Conservation (phyloP, 768 basidiomycete species). For the Xanthoconium purpureum region DNA sequence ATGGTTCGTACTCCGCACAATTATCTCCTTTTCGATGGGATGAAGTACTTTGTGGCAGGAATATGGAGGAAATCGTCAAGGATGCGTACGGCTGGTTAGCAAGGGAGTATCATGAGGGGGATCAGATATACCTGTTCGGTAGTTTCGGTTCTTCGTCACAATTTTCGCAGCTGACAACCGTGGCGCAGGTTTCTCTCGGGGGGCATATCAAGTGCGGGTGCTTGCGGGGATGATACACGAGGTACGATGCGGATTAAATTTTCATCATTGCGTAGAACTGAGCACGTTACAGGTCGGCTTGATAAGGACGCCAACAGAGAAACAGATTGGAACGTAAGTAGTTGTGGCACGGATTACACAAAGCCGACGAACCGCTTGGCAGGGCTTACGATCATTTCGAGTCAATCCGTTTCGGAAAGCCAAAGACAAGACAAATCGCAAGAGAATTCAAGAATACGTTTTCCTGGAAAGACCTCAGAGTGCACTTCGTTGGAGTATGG, state of each 20-base stretch:
- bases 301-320: slow-evolving; percentile 21
- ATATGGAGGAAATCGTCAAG: slow-evolving; percentile 34
- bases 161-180: background rate
- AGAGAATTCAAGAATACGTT: slow-evolving; percentile 43
- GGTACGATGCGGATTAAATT: slow-evolving; percentile 11
- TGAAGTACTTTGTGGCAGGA: slow-evolving; percentile 19
- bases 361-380: background rate
- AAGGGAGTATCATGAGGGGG: slow-evolving; percentile 29
- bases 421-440: slow-evolving; percentile 13
- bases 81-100: slow-evolving; percentile 35
- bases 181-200: slow-evolving; percentile 39
- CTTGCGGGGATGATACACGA: slow-evolving; percentile 41
- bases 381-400: slow-evolving; percentile 16
- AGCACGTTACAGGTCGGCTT: slow-evolving; percentile 1
- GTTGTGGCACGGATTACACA: background rate
- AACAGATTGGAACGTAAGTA: slow-evolving; percentile 18
- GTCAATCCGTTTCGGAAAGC: slow-evolving; percentile 7
- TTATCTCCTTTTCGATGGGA: background rate
- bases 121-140: slow-evolving; percentile 38
- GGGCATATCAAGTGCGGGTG: slow-evolving; percentile 40
- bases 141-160: background rate
- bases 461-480: slow-evolving; percentile 3
- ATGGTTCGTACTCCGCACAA: slow-evolving; percentile 26
- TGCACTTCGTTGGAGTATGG: slow-evolving; percentile 8
- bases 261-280: background rate